Evolutionary conservation across 306 rosid species (phyloP).

Genomic region (Castanea mollissima): DNA sequence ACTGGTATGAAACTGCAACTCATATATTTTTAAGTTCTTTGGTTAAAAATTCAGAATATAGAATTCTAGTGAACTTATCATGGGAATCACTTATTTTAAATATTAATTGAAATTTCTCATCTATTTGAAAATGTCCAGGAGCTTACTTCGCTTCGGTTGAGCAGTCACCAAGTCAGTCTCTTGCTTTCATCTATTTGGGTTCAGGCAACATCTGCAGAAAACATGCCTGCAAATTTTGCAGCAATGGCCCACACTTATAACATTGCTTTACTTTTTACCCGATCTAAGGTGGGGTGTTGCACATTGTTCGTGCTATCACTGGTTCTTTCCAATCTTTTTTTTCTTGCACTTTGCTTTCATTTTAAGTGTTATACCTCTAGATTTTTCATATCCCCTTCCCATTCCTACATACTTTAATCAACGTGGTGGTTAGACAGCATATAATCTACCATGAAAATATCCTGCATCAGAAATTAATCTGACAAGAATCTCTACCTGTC

Average conservation of each 20-base stretch:
- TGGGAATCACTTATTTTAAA: constrained; percentile 4
- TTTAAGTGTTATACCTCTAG: background rate
- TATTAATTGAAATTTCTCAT: constrained; percentile 18
- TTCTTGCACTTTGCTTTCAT: background rate
- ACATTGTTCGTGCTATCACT: constrained; percentile 17
- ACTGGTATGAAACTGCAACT: constrained; percentile 42
- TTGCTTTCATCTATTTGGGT: constrained; percentile 95
- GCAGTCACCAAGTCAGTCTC: constrained; percentile 92
- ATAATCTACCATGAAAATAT: background rate
- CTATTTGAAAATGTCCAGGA: constrained; percentile 50
- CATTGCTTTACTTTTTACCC: constrained; percentile 70
- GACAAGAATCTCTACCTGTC: background rate
- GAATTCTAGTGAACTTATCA: background rate
- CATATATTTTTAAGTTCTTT: background rate
- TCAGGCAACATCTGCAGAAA: constrained; percentile 85
- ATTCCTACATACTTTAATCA: background rate
- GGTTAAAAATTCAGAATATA: background rate
- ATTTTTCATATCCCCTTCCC: background rate
- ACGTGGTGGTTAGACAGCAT: background rate
- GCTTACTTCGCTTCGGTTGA: constrained; percentile 71
- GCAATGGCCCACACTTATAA: constrained; percentile 89
- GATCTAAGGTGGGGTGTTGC: constrained; percentile 69
- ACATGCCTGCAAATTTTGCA: constrained; percentile 68
- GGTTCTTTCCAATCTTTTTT: constrained; percentile 1
- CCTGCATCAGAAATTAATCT: background rate